phyloP scores from a whole-genome alignment of 257 asterid species.

The Gynochthodes officinalis region DNA sequence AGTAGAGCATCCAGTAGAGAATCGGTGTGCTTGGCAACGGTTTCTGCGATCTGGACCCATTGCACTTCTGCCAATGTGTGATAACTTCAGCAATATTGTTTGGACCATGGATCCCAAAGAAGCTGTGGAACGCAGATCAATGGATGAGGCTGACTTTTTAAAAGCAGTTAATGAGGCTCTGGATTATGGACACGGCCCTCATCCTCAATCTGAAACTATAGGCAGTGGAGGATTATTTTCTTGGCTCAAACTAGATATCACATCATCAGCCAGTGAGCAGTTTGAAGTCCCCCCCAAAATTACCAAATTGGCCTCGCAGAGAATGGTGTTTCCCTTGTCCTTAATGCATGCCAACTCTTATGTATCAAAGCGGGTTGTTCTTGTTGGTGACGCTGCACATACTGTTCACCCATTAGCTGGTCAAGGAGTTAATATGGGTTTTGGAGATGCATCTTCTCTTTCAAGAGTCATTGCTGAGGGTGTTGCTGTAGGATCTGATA shows the following conservation, averaged over 20 bases:
- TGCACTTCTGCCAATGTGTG: constrained; percentile 87
- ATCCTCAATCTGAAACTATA: constrained; percentile 47
- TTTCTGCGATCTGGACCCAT: constrained; percentile 87
- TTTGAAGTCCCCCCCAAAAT: constrained; percentile 81
- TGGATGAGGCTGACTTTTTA: constrained; percentile 61
- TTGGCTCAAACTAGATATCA: constrained; percentile 47
- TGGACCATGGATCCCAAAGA: constrained; percentile 95
- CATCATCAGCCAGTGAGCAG: constrained; percentile 46
- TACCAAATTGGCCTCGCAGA: constrained; percentile 56
- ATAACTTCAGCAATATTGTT: constrained; percentile 84
- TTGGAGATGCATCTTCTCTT: constrained; percentile 75
- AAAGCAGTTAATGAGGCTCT: constrained; percentile 62
- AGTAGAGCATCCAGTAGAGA: constrained; percentile 62
- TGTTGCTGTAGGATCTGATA: constrained; percentile 83
- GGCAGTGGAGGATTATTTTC: constrained; percentile 41
- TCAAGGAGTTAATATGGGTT: constrained; percentile 99
- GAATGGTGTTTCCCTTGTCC: constrained; percentile 92
- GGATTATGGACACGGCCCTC: constrained; percentile 81
- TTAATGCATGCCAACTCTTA: constrained; percentile 75
- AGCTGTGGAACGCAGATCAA: constrained; percentile 52
- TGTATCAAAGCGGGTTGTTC: constrained; percentile 54
- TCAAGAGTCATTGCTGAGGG: constrained; percentile 80
- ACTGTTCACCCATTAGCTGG: constrained; percentile 99
- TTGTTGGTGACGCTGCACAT: constrained; percentile 96
- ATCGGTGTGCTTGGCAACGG: constrained; percentile 87